A percentile compares a stretch with the other conserved stretches of the same genome.
Evolutionary conservation across 495 filamentous ascomycete species (phyloP).

Genomic region (Lasiosphaeria ovina): DNA sequence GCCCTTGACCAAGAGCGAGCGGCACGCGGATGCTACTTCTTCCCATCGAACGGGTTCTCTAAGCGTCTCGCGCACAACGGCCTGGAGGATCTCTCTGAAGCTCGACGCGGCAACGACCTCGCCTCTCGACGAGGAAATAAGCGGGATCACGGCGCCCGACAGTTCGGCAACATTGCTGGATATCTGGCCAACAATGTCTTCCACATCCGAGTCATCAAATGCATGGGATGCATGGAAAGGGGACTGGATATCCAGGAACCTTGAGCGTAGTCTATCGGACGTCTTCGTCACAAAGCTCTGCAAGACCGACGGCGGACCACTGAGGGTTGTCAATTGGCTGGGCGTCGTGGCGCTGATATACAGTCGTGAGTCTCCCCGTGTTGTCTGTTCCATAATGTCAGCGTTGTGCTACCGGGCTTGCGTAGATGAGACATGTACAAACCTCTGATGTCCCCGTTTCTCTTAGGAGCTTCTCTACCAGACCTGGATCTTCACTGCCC

Average conservation of each 20-base stretch:
- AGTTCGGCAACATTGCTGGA: neutral
- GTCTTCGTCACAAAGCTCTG: neutral
- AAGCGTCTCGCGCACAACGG: neutral
- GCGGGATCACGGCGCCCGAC: neutral
- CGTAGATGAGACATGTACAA: neutral
- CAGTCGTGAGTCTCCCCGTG: neutral
- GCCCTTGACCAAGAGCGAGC: neutral
- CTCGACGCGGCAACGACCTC: neutral
- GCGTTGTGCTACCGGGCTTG: neutral
- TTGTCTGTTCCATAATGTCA: neutral
- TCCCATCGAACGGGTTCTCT: conserved; percentile 1
- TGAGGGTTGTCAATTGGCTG: neutral
- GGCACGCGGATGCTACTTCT: neutral
- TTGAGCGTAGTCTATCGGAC: neutral
- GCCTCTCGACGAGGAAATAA: neutral
- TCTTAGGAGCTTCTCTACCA: neutral
- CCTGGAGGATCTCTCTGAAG: neutral
- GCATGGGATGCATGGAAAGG: neutral
- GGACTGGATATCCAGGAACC: neutral
- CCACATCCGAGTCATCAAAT: neutral
- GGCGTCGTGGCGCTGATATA: neutral
- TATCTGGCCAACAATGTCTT: neutral
- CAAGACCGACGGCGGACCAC: neutral
- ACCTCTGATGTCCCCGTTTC: neutral
- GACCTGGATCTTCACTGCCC: neutral